Conservation (phyloP, 805 yeast species). For the Ogataea henricii region DNA sequence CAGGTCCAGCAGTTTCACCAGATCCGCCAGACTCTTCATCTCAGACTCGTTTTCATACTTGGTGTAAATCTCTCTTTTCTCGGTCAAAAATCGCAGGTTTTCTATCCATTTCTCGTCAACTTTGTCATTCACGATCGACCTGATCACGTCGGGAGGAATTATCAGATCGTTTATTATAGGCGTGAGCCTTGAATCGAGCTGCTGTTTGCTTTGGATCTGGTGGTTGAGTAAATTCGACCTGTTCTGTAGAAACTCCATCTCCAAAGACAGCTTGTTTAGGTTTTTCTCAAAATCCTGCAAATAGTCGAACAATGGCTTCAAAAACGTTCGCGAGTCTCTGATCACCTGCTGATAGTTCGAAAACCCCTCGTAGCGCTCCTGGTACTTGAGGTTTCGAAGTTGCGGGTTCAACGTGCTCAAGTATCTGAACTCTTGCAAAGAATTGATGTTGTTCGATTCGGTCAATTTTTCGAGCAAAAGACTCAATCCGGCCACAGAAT, state of each 20-base stretch:
- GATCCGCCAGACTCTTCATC: slow-evolving; percentile 23
- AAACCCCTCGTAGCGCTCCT: slow-evolving; percentile 27
- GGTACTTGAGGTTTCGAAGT: slow-evolving; percentile 12
- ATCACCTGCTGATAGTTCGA: slow-evolving; percentile 30
- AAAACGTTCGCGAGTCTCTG: slow-evolving; percentile 34
- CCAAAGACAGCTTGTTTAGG: slow-evolving; percentile 55
- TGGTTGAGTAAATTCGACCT: slow-evolving; percentile 51
- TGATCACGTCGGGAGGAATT: slow-evolving; percentile 71
- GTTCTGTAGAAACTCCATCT: slow-evolving; percentile 60
- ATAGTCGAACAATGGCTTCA: slow-evolving; percentile 55
- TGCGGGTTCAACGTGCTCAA: slow-evolving; percentile 21
- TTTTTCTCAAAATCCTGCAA: slow-evolving; percentile 59
- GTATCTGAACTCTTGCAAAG: slow-evolving; percentile 29
- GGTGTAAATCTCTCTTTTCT: slow-evolving; percentile 56
- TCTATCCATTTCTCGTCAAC: slow-evolving; percentile 67
- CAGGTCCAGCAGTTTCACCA: slow-evolving; percentile 43
- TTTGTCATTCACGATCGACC: slow-evolving; percentile 57
- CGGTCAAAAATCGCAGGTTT: slow-evolving; percentile 56
- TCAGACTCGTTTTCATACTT: slow-evolving; percentile 35
- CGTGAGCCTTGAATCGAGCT: slow-evolving; percentile 54
- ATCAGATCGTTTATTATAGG: slow-evolving; percentile 77
- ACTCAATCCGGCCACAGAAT: slow-evolving; percentile 17
- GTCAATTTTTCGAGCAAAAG: slow-evolving; percentile 13
- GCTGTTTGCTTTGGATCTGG: slow-evolving; percentile 49
- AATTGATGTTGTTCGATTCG: slow-evolving; percentile 8